These are phyloP conservation scores for Suillus americanus DNA, from an alignment of 768 basidiomycete genomes.

Conservation along the genomic window DNA sequence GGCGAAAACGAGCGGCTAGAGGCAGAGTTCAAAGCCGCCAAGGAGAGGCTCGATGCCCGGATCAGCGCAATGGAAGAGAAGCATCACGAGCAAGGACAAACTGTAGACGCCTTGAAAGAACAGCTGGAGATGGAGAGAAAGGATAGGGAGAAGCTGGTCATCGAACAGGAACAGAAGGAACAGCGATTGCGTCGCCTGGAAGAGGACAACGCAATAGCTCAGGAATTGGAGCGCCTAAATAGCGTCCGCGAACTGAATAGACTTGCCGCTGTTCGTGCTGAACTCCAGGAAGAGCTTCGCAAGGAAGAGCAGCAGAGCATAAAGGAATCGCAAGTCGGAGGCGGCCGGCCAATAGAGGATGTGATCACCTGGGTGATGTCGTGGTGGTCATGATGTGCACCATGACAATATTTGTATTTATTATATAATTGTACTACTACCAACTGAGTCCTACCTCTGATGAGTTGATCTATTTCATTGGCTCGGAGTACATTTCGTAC, in stretches of 20 bases:
- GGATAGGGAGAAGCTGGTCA: not conserved
- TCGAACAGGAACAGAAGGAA: conserved; percentile 5
- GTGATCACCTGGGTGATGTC: not conserved
- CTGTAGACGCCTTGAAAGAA: not conserved
- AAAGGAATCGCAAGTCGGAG: not conserved
- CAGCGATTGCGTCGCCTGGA: not conserved
- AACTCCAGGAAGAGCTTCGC: not conserved
- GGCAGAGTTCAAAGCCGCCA: conserved; percentile 1
- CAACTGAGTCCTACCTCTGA: too few relatives aligned
- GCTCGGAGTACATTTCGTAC: not conserved
- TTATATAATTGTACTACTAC: not conserved
- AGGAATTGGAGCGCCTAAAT: not conserved
- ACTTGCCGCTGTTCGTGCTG: not conserved
- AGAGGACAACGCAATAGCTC: not conserved
- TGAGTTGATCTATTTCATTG: too few relatives aligned
- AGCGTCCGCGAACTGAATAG: not conserved
- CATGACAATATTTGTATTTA: not conserved
- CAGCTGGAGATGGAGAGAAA: conserved; percentile 2
- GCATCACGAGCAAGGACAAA: not conserved
- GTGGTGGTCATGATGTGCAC: not conserved
- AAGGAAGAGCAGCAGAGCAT: not conserved
- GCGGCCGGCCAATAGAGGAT: not conserved
- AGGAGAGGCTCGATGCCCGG: conserved; percentile 3
- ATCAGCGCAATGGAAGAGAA: conserved; percentile 5
- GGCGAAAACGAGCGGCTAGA: conserved; percentile 1